Evolutionary conservation across 2,329 filamentous ascomycete genomes (phyloP).

Genomic region (Fonsecaea multimorphosa): DNA sequence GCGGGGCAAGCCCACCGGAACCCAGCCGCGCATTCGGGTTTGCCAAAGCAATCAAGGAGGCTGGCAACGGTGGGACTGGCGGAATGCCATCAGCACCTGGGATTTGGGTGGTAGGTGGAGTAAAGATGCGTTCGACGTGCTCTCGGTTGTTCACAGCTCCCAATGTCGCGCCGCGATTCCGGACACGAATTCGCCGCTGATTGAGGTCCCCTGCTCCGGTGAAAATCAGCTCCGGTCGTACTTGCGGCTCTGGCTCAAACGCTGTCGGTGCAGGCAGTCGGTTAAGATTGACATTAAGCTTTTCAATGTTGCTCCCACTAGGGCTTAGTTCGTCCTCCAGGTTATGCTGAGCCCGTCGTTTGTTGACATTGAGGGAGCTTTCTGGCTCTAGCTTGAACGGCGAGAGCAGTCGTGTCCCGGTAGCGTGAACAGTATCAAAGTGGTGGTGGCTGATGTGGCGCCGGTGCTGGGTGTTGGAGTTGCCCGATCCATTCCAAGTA

Average conservation of each 20-base stretch:
- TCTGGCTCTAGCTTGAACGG: conserved; percentile 62
- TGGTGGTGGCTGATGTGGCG: conserved; percentile 45
- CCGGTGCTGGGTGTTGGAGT: conserved; percentile 40
- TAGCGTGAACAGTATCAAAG: conserved; percentile 54
- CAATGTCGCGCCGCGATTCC: conserved; percentile 67
- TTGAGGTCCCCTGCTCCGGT: conserved; percentile 51
- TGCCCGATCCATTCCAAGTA: conserved; percentile 54
- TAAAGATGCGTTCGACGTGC: conserved; percentile 62
- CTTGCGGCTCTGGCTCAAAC: conserved; percentile 51
- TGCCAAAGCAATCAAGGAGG: conserved; percentile 32
- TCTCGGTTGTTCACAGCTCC: conserved; percentile 60
- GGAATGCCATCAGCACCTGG: conserved; percentile 36
- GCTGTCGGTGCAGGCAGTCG: conserved; percentile 44
- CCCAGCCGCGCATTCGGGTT: conserved; percentile 31
- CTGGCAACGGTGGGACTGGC: conserved; percentile 34
- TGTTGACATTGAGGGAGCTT: conserved; percentile 58
- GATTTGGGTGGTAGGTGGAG: conserved; percentile 47
- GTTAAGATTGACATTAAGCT: conserved; percentile 46
- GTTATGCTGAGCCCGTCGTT: conserved; percentile 63
- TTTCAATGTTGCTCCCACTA: conserved; percentile 47
- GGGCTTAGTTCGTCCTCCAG: conserved; percentile 59
- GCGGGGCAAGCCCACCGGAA: conserved; percentile 41
- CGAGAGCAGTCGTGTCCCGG: conserved; percentile 54
- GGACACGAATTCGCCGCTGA: conserved; percentile 63
- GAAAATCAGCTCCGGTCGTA: conserved; percentile 38